Conservation (phyloP, 2,329 filamentous ascomycete species). For the Calonectria pteridis region DNA sequence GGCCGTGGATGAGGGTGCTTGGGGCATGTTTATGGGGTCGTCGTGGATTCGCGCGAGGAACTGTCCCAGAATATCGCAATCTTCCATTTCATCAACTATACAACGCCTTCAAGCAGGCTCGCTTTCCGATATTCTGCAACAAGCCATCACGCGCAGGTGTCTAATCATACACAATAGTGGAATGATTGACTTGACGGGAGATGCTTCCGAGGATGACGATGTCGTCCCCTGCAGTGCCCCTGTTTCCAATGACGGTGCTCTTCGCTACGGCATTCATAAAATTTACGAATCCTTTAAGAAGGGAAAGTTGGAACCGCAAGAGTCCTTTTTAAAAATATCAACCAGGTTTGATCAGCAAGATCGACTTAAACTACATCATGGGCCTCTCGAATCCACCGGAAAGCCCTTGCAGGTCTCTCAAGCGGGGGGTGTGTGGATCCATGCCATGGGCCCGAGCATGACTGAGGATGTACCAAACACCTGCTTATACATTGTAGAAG, state of each 20-base stretch:
- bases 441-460: slow-evolving; percentile 2
- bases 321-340: slow-evolving; percentile 7
- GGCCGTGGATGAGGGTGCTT: not conserved
- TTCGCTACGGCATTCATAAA: not conserved
- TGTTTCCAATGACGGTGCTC: not conserved
- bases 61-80: not conserved
- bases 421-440: not conserved
- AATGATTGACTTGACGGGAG: not conserved
- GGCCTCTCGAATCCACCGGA: not conserved
- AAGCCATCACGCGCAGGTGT: not conserved
- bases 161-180: not conserved
- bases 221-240: not conserved
- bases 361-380: not conserved
- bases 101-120: not conserved
- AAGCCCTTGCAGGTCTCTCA: not conserved
- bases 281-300: slow-evolving; percentile 8
- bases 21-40: not conserved
- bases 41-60: not conserved
- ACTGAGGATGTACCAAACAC: slow-evolving; percentile 2
- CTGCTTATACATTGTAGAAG: not conserved
- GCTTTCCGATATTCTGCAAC: not conserved
- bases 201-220: not conserved
- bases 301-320: not conserved
- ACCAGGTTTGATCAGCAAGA: slow-evolving; percentile 2
- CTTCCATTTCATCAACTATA: not conserved